A percentile compares a stretch with the other conserved stretches of the same genome.
phyloP scores from a whole-genome alignment of 352 stramenopile species.

The Peronospora farinosa region DNA sequence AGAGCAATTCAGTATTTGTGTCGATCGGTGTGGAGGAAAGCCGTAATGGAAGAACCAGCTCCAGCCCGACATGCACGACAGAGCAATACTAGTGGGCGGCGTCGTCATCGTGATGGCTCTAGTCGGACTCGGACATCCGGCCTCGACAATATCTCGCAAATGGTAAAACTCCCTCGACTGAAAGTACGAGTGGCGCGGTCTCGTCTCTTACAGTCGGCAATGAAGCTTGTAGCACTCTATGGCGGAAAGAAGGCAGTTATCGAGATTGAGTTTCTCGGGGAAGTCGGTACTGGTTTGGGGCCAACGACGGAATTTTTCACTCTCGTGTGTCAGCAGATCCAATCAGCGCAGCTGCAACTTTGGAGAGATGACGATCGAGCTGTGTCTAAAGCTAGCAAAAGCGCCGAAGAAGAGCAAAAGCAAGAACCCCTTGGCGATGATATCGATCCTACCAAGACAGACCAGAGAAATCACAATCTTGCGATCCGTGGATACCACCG shows the following conservation, averaged over 20 bases:
- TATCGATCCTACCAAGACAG: conserved; percentile 1
- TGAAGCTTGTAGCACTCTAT: conserved; percentile 69
- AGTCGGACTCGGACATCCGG: conserved; percentile 31
- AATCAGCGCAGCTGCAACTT: conserved; percentile 47
- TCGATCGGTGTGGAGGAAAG: conserved; percentile 57
- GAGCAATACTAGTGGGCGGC: conserved; percentile 17
- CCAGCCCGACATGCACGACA: conserved; percentile 6
- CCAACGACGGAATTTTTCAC: conserved; percentile 79
- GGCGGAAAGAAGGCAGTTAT: conserved; percentile 70
- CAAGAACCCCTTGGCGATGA: conserved; percentile 9
- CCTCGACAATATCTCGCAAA: conserved; percentile 48
- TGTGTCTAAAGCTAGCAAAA: conserved; percentile 2
- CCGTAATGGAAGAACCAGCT: conserved; percentile 42
- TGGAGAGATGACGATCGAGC: conserved; percentile 49
- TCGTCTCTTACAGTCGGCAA: conserved; percentile 55
- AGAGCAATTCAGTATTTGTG: conserved; percentile 67
- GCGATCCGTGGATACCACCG: conserved; percentile 65
- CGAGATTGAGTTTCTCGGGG: conserved; percentile 74
- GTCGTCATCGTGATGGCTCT: conserved; percentile 32
- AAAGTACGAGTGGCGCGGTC: conserved; percentile 67
- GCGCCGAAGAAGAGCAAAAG: conserved; percentile 15
- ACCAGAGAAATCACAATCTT: conserved; percentile 21
- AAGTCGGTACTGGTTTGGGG: conserved; percentile 67
- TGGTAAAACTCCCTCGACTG: conserved; percentile 67
- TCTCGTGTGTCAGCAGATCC: conserved; percentile 65